Evolutionary conservation across 306 rosid genomes (phyloP).

Genomic region (Vigna radiata): DNA sequence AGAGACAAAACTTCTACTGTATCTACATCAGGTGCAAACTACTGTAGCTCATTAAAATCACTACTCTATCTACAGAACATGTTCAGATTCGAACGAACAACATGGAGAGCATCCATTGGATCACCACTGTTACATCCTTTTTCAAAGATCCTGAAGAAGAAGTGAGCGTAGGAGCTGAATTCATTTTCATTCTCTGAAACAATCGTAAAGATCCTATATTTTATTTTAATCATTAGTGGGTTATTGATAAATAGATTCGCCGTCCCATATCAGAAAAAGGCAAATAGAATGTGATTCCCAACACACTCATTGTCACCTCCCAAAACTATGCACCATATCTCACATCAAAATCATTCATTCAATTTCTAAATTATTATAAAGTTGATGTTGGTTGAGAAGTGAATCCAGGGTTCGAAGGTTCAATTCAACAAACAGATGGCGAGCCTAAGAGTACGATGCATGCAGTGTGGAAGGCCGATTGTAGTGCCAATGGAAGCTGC

Average conservation of each 20-base stretch:
- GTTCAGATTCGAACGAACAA: no score
- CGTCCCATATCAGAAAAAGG: background rate
- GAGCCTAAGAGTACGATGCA: conserved; percentile 47
- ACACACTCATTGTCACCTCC: background rate
- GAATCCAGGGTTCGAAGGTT: no score
- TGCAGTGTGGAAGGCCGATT: conserved; percentile 39
- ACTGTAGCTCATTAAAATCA: no score
- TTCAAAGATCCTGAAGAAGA: no score
- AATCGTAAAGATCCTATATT: background rate
- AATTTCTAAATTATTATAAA: background rate
- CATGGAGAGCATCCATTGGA: no score
- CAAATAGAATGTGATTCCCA: conserved; percentile 10
- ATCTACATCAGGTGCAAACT: no score
- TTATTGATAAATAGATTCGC: background rate
- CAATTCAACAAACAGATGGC: conserved; percentile 34
- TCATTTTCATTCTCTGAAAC: background rate
- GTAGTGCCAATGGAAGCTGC: conserved; percentile 34
- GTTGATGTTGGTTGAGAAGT: background rate
- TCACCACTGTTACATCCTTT: no score
- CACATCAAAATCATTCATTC: no score
- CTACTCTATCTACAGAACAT: no score
- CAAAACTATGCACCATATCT: background rate
- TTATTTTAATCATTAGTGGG: no score
- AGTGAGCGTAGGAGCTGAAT: background rate
- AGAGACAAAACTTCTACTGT: no score